These are phyloP conservation scores for Sabuloglossum arenarium DNA, from an alignment of 495 filamentous ascomycete genomes.

Conservation along the genomic window DNA sequence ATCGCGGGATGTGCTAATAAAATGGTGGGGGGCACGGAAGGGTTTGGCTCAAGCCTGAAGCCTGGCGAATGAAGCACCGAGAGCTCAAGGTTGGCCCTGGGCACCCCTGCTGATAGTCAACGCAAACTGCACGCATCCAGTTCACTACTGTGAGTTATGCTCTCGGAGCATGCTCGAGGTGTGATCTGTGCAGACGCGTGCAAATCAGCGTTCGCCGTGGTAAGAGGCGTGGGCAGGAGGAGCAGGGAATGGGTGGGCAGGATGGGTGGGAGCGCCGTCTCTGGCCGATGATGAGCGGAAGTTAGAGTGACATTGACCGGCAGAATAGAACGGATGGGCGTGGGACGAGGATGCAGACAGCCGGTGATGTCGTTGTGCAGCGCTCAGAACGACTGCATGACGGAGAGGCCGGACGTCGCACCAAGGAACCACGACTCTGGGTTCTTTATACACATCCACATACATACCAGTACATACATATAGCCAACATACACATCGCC, in stretches of 20 bases:
- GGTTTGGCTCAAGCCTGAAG: not conserved
- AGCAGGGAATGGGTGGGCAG: not conserved
- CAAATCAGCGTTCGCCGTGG: not conserved
- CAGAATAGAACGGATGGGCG: not conserved
- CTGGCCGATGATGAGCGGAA: not conserved
- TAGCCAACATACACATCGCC: not conserved
- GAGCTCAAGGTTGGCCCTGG: not conserved
- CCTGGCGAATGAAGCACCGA: not conserved
- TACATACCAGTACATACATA: not conserved
- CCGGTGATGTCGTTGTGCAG: slow-evolving; percentile 1
- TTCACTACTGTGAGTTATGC: too few species aligned
- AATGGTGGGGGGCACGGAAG: not conserved
- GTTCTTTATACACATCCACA: not conserved
- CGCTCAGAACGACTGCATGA: not conserved
- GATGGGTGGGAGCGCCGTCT: not conserved
- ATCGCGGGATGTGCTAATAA: slow-evolving; percentile 2
- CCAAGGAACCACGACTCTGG: not conserved
- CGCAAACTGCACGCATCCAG: not conserved
- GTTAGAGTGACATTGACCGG: not conserved
- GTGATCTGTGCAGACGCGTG: not conserved
- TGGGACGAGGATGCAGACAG: not conserved
- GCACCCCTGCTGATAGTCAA: not conserved
- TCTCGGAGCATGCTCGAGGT: too few species aligned
- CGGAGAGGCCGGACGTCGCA: not conserved
- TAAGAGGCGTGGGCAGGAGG: not conserved